phyloP scores from a whole-genome alignment of 1,284 basidiomycete species.

The Ganoderma lucidum region DNA sequence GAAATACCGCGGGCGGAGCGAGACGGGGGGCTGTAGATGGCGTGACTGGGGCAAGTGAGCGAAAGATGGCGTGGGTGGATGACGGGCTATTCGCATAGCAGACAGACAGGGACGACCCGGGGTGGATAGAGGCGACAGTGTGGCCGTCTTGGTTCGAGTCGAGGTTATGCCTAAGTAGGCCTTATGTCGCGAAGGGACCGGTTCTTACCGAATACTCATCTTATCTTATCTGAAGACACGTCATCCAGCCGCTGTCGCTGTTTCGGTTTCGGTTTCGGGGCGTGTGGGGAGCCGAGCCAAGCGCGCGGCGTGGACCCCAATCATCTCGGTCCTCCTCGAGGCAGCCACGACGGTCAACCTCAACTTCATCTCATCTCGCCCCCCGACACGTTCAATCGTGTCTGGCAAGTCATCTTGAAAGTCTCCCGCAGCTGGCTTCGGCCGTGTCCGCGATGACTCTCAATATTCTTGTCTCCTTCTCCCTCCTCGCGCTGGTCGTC shows the following conservation, averaged over 20 bases:
- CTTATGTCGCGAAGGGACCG: no score
- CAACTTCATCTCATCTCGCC: slow-evolving; percentile 12
- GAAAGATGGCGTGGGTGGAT: background rate
- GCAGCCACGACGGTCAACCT: slow-evolving; percentile 13
- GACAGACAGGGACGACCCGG: background rate
- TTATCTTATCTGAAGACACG: slow-evolving; percentile 3
- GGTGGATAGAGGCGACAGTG: background rate
- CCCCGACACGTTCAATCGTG: slow-evolving; percentile 30
- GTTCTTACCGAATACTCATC: background rate
- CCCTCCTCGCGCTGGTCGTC: slow-evolving; percentile 55
- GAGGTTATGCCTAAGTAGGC: background rate
- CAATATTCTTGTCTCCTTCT: slow-evolving; percentile 50
- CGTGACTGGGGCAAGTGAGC: background rate
- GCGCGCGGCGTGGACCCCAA: background rate
- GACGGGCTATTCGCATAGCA: background rate
- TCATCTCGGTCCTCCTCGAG: slow-evolving; percentile 11
- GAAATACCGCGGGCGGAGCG: background rate
- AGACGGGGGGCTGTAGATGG: background rate
- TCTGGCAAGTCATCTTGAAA: slow-evolving; percentile 22
- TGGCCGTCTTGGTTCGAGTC: no score
- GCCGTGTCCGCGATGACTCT: slow-evolving; percentile 46
- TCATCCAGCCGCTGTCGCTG: background rate
- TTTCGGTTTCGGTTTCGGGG: background rate
- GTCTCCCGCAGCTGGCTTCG: slow-evolving; percentile 17
- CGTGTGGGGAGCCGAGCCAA: slow-evolving; percentile 1